phyloP scores from a whole-genome alignment of 2,329 filamentous ascomycete species.

The Conoideocrella luteorostrata region DNA sequence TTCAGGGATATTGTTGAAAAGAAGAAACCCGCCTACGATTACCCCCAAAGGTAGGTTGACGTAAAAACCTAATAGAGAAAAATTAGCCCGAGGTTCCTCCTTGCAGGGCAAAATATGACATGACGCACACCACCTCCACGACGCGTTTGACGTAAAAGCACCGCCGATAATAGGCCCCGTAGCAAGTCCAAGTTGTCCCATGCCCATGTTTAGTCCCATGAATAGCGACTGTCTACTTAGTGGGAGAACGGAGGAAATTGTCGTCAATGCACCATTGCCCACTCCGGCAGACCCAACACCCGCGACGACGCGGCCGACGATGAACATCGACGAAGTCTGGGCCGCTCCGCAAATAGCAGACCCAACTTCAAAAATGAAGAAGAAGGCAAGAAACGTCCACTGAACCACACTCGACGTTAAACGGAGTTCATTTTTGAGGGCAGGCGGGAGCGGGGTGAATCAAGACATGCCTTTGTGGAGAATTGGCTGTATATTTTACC shows the following conservation, averaged over 20 bases:
- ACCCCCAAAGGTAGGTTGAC: constrained; percentile 40
- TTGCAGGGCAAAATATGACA: not conserved
- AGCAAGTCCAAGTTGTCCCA: constrained; percentile 37
- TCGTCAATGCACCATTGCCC: constrained; percentile 28
- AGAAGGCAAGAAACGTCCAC: constrained; percentile 10
- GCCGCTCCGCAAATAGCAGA: constrained; percentile 42
- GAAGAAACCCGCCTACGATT: constrained; percentile 25
- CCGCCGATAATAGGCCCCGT: constrained; percentile 40
- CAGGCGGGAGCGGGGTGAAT: no score
- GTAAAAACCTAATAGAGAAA: constrained; percentile 37
- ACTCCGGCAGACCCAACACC: constrained; percentile 41
- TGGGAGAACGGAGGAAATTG: constrained; percentile 24
- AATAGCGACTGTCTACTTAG: constrained; percentile 21
- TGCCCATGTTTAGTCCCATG: constrained; percentile 22
- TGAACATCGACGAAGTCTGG: constrained; percentile 37
- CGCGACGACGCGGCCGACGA: constrained; percentile 42
- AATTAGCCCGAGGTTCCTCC: no score
- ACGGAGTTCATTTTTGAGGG: no score
- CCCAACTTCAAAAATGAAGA: constrained; percentile 31
- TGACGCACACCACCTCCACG: not conserved
- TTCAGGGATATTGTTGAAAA: constrained; percentile 31
- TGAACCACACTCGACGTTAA: no score
- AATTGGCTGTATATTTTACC: no score
- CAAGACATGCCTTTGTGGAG: no score
- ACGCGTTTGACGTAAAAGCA: not conserved